A percentile compares a stretch with the other conserved stretches of the same genome.
Evolutionary conservation across 2,329 filamentous ascomycete genomes (phyloP).

Genomic region (Dissoconium aciculare): DNA sequence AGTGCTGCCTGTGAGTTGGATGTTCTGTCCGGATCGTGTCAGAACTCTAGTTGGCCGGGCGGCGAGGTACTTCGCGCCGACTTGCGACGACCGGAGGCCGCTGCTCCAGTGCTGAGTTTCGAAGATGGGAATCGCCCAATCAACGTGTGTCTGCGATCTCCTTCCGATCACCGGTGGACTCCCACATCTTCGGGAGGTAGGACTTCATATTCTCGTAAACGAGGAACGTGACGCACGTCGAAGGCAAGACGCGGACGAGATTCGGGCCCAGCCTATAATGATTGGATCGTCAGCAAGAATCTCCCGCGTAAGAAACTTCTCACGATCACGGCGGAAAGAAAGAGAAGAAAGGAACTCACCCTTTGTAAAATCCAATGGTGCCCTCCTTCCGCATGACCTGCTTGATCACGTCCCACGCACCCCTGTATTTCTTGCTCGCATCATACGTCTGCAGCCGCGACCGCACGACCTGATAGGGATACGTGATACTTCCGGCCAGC

Average conservation of each 20-base stretch:
- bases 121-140: too few relatives aligned
- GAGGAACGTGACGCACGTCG: constrained; percentile 90
- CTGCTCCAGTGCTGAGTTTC: too few relatives aligned
- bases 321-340: not conserved
- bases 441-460: constrained; percentile 82
- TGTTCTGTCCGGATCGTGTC: too few relatives aligned
- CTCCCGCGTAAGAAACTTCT: not conserved
- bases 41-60: too few relatives aligned
- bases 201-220: constrained; percentile 89
- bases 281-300: constrained; percentile 1
- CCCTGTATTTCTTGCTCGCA: constrained; percentile 57
- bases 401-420: constrained; percentile 53
- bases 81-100: too few relatives aligned
- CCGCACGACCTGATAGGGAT: constrained; percentile 86
- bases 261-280: constrained; percentile 53
- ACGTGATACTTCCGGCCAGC: constrained; percentile 76
- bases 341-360: constrained; percentile 27
- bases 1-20: too few relatives aligned
- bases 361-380: constrained; percentile 73
- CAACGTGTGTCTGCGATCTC: too few relatives aligned
- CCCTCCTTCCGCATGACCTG: constrained; percentile 73
- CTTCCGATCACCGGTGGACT: too few relatives aligned
- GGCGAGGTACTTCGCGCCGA: too few relatives aligned
- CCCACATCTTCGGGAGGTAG: constrained; percentile 39
- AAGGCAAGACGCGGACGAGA: constrained; percentile 78